Evolutionary conservation across 192 early-diverging fungal genomes (phyloP), one percentile per base, ranked within the genome.

Genomic region (Coemansia sp.): DNA sequence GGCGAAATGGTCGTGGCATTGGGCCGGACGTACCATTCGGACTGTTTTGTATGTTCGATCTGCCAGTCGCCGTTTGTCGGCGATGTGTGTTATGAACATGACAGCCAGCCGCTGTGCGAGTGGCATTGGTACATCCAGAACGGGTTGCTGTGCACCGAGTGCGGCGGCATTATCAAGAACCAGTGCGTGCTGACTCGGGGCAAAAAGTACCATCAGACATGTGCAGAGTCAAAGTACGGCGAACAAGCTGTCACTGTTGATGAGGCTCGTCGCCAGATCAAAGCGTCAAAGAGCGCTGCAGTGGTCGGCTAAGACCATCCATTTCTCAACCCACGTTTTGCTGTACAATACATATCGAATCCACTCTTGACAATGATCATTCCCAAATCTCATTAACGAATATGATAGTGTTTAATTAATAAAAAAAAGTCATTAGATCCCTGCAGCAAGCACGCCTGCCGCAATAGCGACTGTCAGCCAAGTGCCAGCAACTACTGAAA

Each of bases 111-210:
- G 19, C 59, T 78, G 29, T 82, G 80, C 57, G 80, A 82, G 62
- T 78, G 80, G 75, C 80, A 82, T 52, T 82, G 80, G 80, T 75
- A 78, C 32, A 75, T 74, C 24, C 80, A 82, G 65, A 76, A 78
- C 54, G 80, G 80, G 5, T 66, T 72, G 22, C 59, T 82, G 55
- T 82, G 80, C 51, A 56, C 74, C 5, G 79, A 82, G 65, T 82
- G 79, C 37, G 79, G 79, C 53, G 75, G 70, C 27, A 82, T 72
- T 48, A 82, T 82, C 58, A 75, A 73, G 62, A 70, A 67, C 61
- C 79, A 76, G 50, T 82, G 79, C 14, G 79, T 82, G 60, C 21
- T 82, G 64, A 82, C 79, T 6, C 67, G 79, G 3, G 75, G 75
- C 64, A 76, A 76, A 57, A 82, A 82, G 57, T 82, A 82, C 35